These are phyloP conservation scores for Cystofilobasidium macerans DNA, from an alignment of 768 basidiomycete species.

Conservation along the genomic window DNA sequence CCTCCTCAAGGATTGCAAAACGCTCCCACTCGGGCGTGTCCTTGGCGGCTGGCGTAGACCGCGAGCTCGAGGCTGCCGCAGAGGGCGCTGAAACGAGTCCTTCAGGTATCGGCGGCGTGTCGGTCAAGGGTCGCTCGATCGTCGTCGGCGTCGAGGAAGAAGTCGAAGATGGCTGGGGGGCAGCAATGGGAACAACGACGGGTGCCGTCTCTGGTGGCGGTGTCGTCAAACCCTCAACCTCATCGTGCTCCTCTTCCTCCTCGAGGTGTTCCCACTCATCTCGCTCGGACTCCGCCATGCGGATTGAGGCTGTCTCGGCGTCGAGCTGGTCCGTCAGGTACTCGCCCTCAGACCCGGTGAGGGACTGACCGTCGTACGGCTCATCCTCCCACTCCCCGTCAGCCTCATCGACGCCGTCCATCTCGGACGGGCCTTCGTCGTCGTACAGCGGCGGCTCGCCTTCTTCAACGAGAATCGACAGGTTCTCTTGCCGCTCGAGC, in stretches of 20 bases:
- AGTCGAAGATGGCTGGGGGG: not conserved
- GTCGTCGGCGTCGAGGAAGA: not conserved
- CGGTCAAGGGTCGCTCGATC: conserved; percentile 22
- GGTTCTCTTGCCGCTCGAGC: conserved; percentile 52
- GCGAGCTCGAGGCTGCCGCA: conserved; percentile 2
- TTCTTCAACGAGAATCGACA: conserved; percentile 70
- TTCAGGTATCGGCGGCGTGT: conserved; percentile 15
- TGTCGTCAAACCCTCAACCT: not conserved
- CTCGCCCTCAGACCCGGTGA: conserved; percentile 18
- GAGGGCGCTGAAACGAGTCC: conserved; percentile 1
- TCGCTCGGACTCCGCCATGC: conserved; percentile 18
- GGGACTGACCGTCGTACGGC: conserved; percentile 10
- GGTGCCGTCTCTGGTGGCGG: not conserved
- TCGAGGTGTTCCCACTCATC: conserved; percentile 7
- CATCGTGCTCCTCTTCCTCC: conserved; percentile 7
- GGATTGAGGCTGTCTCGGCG: conserved; percentile 8
- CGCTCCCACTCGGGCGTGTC: conserved; percentile 56
- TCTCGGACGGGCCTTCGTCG: conserved; percentile 24
- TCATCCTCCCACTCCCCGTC: conserved; percentile 20
- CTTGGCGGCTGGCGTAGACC: not conserved
- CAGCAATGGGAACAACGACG: not conserved
- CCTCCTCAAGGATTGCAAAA: conserved; percentile 66
- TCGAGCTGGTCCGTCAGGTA: conserved; percentile 2
- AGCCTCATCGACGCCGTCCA: conserved; percentile 26
- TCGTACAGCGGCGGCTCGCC: conserved; percentile 58